phyloP scores from a whole-genome alignment of 768 basidiomycete species.

The Kwoniella dendrophila region DNA sequence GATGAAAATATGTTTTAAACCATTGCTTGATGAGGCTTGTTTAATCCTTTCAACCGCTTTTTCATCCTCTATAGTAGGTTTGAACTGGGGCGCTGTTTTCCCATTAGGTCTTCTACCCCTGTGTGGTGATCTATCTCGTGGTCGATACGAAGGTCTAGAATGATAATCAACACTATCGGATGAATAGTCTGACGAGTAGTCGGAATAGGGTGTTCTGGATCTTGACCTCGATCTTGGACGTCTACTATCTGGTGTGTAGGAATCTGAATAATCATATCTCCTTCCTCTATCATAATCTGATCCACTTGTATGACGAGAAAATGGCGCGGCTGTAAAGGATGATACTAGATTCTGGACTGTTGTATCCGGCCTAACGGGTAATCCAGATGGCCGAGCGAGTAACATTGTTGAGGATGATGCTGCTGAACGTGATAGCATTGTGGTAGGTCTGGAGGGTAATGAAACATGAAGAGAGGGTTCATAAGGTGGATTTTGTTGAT shows the following conservation, averaged over 20 bases:
- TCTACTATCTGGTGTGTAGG: slow-evolving; percentile 25
- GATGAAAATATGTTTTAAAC: slow-evolving; percentile 41
- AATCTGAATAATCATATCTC: slow-evolving; percentile 20
- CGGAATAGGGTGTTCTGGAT: slow-evolving; percentile 31
- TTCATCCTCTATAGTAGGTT: slow-evolving; percentile 34
- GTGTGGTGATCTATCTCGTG: slow-evolving; percentile 21
- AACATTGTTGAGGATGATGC: background rate
- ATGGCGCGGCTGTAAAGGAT: slow-evolving; percentile 43
- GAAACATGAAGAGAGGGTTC: slow-evolving; percentile 3
- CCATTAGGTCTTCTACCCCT: slow-evolving; percentile 11
- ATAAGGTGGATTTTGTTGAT: too few species aligned
- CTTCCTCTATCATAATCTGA: background rate
- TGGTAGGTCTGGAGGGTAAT: slow-evolving; percentile 4
- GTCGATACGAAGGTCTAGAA: slow-evolving; percentile 20
- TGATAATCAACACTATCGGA: slow-evolving; percentile 32
- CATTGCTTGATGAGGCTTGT: slow-evolving; percentile 39
- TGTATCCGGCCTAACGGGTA: slow-evolving; percentile 28
- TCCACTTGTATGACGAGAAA: slow-evolving; percentile 15
- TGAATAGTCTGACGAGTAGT: slow-evolving; percentile 24
- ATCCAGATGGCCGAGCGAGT: slow-evolving; percentile 13
- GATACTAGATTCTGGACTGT: slow-evolving; percentile 29
- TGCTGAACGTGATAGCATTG: slow-evolving; percentile 13
- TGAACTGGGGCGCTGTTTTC: background rate
- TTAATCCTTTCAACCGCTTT: slow-evolving; percentile 31
- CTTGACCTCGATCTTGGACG: slow-evolving; percentile 17